Percentiles rank a stretch among this genome's conserved stretches.
These are phyloP conservation scores for Pseudonitzschia multistriata DNA, from an alignment of 108 stramenopile genomes.

Conservation along the genomic window DNA sequence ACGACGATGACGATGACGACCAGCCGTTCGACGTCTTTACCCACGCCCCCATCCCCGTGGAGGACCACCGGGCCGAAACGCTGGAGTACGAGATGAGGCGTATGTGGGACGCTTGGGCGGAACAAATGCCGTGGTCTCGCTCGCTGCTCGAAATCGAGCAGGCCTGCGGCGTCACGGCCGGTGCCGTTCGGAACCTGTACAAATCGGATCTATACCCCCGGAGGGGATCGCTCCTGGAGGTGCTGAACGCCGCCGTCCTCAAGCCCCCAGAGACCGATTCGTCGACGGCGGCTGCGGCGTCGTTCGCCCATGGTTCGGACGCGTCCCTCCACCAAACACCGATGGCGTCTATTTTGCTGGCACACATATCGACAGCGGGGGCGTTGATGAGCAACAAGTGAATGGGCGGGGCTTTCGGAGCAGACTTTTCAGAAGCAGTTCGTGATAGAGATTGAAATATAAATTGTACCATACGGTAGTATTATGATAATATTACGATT, in stretches of 20 bases:
- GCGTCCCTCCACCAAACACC: conserved; percentile 29
- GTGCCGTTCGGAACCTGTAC: conserved; percentile 30
- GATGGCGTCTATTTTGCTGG: conserved; percentile 35
- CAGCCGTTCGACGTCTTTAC: conserved; percentile 44
- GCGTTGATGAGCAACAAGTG: conserved; percentile 27
- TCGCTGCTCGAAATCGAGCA: conserved; percentile 40
- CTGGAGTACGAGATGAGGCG: conserved; percentile 44
- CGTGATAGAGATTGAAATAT: too few species aligned
- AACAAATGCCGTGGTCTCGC: conserved; percentile 54
- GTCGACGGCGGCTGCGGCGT: neutral
- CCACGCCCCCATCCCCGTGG: conserved; percentile 27
- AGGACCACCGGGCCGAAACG: conserved; percentile 25
- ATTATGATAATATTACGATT: too few species aligned
- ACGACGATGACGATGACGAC: conserved; percentile 16
- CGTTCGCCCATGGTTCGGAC: neutral
- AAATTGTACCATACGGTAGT: too few species aligned
- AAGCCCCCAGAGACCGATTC: too few species aligned
- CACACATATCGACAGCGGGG: conserved; percentile 31
- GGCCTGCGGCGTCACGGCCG: conserved; percentile 32
- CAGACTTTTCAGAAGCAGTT: too few species aligned
- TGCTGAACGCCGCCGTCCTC: conserved; percentile 27
- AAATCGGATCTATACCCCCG: conserved; percentile 41
- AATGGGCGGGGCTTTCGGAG: neutral
- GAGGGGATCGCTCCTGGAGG: conserved; percentile 34
- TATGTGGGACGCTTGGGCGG: conserved; percentile 60